Base-by-base conservation (phyloP, 306 rosid genomes). In the Cucumis melo region DNA sequence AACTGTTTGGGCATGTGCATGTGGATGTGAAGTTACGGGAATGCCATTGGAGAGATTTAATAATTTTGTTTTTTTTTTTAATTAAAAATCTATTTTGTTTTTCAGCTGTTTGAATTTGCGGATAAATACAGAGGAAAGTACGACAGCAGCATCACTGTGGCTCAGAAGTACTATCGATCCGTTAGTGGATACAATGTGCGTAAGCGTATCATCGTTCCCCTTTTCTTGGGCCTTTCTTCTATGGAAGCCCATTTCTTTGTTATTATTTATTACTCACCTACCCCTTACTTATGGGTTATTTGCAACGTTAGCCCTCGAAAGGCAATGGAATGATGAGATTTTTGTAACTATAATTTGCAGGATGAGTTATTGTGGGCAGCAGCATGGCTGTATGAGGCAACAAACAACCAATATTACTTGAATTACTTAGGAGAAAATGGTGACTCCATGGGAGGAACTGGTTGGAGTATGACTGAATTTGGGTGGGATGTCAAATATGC, bases 321-420 rank as follows among this genome's bases (percentile, higher is more conserved):
- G n/a, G n/a, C n/a, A n/a, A n/a, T n/a, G n/a, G n/a, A n/a, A 56
- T 19, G 13, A 3, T 10, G 7, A 9, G 0, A 8, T 10, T 54
- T 50, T 8, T 32, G 5, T 32, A 32, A 32, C 0, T 2, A 46
- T 46, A 2, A 48, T 70, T 23, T 20, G 58, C 86, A 94, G 99
- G 99, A 94, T 39, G 99, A 94, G 85, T 80, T 94, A 80, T 85
- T 94, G 0, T 94, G 99, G 99, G 99, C 96, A 57, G 99, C 99
- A 29, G 97, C 99, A 0, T 94, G 99, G 99, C 56, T 94, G 80
- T 94, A 87, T 81, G 94, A 94, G 80, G 99, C 99, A 81, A 90
- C 89, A 14, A 81, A 90, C 86, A 88, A 85, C 51, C 80, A 88
- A 57, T 94, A 89, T 77, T 94, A 92, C 88, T 87, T 94, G 86